Percentiles rank a stretch among this genome's conserved stretches.
These are phyloP conservation scores for Macadamia integrifolia DNA, from an alignment of 164 flowering plant genomes.

Conservation along the genomic window DNA sequence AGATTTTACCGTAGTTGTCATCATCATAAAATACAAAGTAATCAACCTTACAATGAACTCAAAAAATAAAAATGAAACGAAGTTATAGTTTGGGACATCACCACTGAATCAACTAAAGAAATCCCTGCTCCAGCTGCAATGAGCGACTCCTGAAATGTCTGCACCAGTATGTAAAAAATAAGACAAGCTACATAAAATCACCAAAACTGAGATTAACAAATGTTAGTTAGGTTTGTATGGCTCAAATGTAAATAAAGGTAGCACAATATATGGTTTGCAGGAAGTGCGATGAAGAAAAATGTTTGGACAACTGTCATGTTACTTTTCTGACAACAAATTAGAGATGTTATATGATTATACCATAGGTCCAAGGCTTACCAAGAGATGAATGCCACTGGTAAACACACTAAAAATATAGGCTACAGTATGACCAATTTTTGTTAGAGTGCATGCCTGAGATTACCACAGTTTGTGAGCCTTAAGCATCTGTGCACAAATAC, in stretches of 20 bases:
- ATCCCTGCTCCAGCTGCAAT: conserved; percentile 95
- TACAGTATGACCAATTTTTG: too few relatives aligned
- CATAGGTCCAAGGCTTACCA: too few relatives aligned
- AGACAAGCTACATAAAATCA: neutral
- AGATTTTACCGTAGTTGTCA: neutral
- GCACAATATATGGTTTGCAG: neutral
- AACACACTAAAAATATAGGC: too few relatives aligned
- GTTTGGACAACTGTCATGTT: neutral
- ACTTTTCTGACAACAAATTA: neutral
- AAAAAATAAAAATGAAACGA: neutral
- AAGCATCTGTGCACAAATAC: too few relatives aligned
- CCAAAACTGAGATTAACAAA: neutral
- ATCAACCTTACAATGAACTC: neutral
- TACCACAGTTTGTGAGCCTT: too few relatives aligned
- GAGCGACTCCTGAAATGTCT: conserved; percentile 90
- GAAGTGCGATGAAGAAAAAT: neutral
- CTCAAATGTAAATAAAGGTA: neutral
- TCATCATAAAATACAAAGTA: neutral
- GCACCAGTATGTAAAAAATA: conserved; percentile 19
- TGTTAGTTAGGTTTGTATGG: neutral
- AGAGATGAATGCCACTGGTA: too few relatives aligned
- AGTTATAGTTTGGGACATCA: conserved; percentile 34
- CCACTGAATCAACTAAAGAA: conserved; percentile 86
- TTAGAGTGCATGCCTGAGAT: too few relatives aligned
- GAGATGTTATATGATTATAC: too few relatives aligned